Evolutionary conservation across 148 eudicot genomes (phyloP).

Genomic region (Cornus suecica): DNA sequence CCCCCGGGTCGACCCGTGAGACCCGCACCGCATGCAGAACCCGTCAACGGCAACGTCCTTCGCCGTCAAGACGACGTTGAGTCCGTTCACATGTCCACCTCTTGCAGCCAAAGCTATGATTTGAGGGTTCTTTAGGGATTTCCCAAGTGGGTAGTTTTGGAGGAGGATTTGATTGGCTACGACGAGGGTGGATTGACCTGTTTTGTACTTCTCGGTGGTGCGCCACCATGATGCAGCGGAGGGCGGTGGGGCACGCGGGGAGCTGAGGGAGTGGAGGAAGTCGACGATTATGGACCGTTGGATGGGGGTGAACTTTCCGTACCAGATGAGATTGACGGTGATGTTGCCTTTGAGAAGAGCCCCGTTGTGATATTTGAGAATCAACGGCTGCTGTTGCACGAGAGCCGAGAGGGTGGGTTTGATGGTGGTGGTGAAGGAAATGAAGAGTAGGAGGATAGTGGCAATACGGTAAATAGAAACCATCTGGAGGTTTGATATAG

Average conservation of each 20-base stretch:
- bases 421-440: conserved; percentile 3
- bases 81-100: conserved; percentile 8
- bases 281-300: conserved; percentile 66
- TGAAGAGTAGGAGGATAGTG: conserved; percentile 12
- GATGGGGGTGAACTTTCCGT: conserved; percentile 57
- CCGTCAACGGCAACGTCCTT: conserved; percentile 62
- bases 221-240: conserved; percentile 71
- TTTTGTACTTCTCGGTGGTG: conserved; percentile 56
- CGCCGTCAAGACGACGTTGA: conserved; percentile 53
- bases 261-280: conserved; percentile 46
- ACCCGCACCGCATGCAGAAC: conserved; percentile 66
- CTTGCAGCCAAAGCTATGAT: conserved; percentile 31
- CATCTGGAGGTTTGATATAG: conserved; percentile 25
- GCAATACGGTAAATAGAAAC: conserved; percentile 18
- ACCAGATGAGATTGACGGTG: conserved; percentile 65
- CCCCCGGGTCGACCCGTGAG: conserved; percentile 38
- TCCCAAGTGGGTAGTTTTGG: conserved; percentile 50
- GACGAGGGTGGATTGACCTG: conserved; percentile 30
- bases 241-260: conserved; percentile 30
- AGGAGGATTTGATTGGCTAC: conserved; percentile 41
- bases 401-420: conserved; percentile 32
- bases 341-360: conserved; percentile 55
- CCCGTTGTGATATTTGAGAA: conserved; percentile 59
- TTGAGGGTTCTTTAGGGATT: conserved; percentile 32
- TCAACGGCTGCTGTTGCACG: conserved; percentile 38